These are phyloP conservation scores for Favolaschia claudopus DNA, from an alignment of 768 basidiomycete genomes.

Conservation along the genomic window DNA sequence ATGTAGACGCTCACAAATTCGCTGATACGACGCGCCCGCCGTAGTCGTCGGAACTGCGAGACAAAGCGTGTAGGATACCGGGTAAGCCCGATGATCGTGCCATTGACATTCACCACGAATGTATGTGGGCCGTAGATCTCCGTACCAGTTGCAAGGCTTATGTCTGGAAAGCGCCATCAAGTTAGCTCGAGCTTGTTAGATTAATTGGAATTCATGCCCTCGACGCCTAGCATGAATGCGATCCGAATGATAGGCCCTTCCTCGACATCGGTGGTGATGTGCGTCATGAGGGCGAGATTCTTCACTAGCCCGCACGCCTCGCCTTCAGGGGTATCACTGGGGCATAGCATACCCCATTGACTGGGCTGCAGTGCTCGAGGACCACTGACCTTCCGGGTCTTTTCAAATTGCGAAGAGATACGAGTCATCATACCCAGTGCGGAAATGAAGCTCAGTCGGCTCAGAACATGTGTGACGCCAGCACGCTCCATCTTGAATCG, in stretches of 20 bases:
- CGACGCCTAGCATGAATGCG: conserved; percentile 95
- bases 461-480: conserved; percentile 97
- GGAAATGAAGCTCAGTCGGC: conserved; percentile 93
- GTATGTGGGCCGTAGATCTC: conserved; percentile 95
- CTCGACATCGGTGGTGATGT: conserved; percentile 98
- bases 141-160: conserved; percentile 88
- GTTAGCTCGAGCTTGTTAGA: not conserved
- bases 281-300: conserved; percentile 98
- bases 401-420: conserved; percentile 98
- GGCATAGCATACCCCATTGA: conserved; percentile 99
- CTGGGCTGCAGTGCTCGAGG: conserved; percentile 96
- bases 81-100: conserved; percentile 93
- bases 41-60: conserved; percentile 87
- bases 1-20: conserved; percentile 98
- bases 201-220: conserved; percentile 64
- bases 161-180: conserved; percentile 62
- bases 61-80: conserved; percentile 88
- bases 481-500: conserved; percentile 99
- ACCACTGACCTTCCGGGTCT: conserved; percentile 98
- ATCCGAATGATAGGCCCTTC: conserved; percentile 92
- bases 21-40: conserved; percentile 89
- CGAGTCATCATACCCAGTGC: conserved; percentile 99
- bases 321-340: conserved; percentile 98
- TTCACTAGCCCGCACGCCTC: conserved; percentile 99
- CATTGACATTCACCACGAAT: conserved; percentile 97